Base-by-base conservation (phyloP, 257 asterid genomes). In the Echites panduratus region DNA sequence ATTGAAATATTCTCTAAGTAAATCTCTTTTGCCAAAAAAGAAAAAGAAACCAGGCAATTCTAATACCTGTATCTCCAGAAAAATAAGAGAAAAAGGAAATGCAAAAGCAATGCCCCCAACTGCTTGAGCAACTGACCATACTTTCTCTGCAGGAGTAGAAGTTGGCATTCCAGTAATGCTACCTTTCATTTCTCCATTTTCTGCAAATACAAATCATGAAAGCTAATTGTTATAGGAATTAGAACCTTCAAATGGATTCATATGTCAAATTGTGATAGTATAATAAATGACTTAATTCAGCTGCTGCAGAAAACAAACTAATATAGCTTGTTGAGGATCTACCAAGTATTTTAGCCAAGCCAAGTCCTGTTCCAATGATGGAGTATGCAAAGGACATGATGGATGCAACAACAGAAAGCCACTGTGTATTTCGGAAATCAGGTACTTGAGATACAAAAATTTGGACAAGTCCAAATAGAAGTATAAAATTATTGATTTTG, bases 351-450 rank as follows among this genome's bases (percentile, higher is more conserved):
- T 80, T 80, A 20, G 91, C 90, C 11, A 84, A 81, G 72, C 98
- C 96, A 40, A 93, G 87, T 62, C 87, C 93, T 50, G 91, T 78
- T 63, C 96, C 97, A 0, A 89, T 87, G 69, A 72, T 73, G 43
- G 96, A 80, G 73, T 93, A 93, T 14, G 85, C 40, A 77, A 93
- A 85, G 41, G 98, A 93, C 97, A 89, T 91, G 82, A 85, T 58
- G 12, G 96, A 92, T 68, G 97, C 90, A 14, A 89, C 78, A 11
- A 84, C 70, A 0, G 96, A 93, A n/a, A 89, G 97, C 96, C 96
- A 89, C 54, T 68, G 76, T 82, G 86, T 93, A 80, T 83, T 84
- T 9, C 75, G 92, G 58, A 93, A 85, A 72, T 93, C 83, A 16
- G 97, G 96, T 76, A 90, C 88, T 66, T 90, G 97, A 41, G 98